Evolutionary conservation across 2,329 filamentous ascomycete species (phyloP).

Genomic region (Arthrinium puccinioides): DNA sequence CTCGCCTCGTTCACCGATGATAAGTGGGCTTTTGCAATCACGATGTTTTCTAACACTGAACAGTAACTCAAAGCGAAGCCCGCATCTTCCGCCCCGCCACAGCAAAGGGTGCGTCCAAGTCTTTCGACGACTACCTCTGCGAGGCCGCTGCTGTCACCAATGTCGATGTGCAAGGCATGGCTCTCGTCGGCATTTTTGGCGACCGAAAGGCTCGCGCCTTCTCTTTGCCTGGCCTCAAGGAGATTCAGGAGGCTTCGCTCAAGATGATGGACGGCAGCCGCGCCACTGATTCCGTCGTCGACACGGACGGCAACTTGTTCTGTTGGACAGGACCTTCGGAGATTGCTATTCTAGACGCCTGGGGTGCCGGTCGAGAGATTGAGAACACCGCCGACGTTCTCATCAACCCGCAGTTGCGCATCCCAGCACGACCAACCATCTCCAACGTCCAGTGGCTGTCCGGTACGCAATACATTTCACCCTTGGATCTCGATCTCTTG

Average conservation of each 20-base stretch:
- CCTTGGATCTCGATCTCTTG: constrained; percentile 79
- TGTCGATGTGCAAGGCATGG: constrained; percentile 67
- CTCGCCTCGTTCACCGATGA: no score
- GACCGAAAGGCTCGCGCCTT: constrained; percentile 75
- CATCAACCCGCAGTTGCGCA: constrained; percentile 65
- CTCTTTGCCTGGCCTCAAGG: constrained; percentile 80
- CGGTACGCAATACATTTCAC: constrained; percentile 85
- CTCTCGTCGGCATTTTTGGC: constrained; percentile 76
- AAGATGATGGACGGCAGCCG: constrained; percentile 67
- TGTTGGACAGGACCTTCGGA: constrained; percentile 88
- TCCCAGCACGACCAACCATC: constrained; percentile 83
- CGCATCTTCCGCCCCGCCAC: constrained; percentile 81
- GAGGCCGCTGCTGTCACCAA: constrained; percentile 72
- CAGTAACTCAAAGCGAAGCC: constrained; percentile 64
- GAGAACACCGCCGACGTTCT: constrained; percentile 63
- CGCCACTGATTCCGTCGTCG: constrained; percentile 63
- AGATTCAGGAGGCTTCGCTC: constrained; percentile 64
- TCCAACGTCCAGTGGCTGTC: constrained; percentile 95
- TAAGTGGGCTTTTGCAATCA: no score
- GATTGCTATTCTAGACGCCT: constrained; percentile 73
- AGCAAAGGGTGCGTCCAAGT: constrained; percentile 84
- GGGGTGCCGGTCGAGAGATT: constrained; percentile 64
- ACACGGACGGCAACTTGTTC: constrained; percentile 72
- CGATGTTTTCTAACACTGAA: constrained; percentile 23
- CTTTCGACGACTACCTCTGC: constrained; percentile 77